These are phyloP conservation scores for Lipomyces japonicus DNA, from an alignment of 805 yeast species.

Conservation along the genomic window DNA sequence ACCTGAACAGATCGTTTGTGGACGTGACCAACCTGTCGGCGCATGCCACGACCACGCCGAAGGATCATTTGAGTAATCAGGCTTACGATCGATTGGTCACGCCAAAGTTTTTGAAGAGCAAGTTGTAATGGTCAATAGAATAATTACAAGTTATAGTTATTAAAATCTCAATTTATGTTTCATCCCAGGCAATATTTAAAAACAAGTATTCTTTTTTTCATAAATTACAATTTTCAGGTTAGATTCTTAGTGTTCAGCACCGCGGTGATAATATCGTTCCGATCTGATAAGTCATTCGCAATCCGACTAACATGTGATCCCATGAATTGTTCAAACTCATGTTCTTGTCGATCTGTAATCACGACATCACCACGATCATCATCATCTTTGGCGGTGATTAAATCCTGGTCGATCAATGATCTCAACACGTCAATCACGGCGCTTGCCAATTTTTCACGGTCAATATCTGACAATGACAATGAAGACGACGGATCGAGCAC, in stretches of 20 bases:
- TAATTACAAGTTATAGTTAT: no score
- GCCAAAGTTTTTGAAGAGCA: slow-evolving; percentile 47
- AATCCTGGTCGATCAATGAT: slow-evolving; percentile 37
- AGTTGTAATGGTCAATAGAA: slow-evolving; percentile 31
- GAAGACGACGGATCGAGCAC: slow-evolving; percentile 26
- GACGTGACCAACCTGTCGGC: slow-evolving; percentile 50
- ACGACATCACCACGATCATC: no score
- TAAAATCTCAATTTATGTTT: no score
- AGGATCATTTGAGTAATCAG: slow-evolving; percentile 51
- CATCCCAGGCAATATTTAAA: no score
- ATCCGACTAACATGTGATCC: slow-evolving; percentile 19
- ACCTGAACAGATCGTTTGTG: slow-evolving; percentile 58
- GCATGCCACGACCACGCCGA: slow-evolving; percentile 44
- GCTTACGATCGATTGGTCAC: slow-evolving; percentile 56
- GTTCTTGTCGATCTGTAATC: slow-evolving; percentile 28
- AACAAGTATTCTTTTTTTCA: not conserved
- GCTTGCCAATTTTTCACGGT: slow-evolving; percentile 42
- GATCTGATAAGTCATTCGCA: slow-evolving; percentile 13
- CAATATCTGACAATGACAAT: slow-evolving; percentile 47
- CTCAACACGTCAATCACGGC: slow-evolving; percentile 55
- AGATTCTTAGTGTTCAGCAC: slow-evolving; percentile 17
- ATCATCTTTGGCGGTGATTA: slow-evolving; percentile 32
- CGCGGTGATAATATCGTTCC: slow-evolving; percentile 35
- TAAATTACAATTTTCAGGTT: not conserved
- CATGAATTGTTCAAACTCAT: slow-evolving; percentile 12